Base-by-base conservation (phyloP, 176 grass and related monocot species). In the Oryza nivara region DNA sequence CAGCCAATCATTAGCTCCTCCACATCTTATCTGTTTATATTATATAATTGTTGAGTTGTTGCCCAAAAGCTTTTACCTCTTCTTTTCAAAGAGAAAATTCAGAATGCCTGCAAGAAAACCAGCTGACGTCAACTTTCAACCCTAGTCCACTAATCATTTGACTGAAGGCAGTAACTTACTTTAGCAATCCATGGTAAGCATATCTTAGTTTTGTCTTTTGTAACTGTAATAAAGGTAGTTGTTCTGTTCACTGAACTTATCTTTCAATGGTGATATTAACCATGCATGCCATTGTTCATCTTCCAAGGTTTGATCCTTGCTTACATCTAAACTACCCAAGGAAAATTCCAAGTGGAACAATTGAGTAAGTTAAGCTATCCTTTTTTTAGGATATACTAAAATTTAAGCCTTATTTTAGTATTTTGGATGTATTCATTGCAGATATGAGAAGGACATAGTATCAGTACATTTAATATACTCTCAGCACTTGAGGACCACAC, bases 11-110 rank as follows among this genome's bases (percentile, higher is more conserved):
- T 87, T 34, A 52, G 41, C 70, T 54, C 22, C 72, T 48, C 64
- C 80, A 70, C 76, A 80, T 74, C 70, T 79, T 90, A 90, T 87
- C 84, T 80, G 79, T 51, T 80, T 41, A 80, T 87, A 75, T 80
- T 87, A 65, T 34, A 80, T 73, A 70, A 9, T 20, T 69, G 69
- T 56, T 80, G 74, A 84, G 43, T 34, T 83, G 80, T 87, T 76
- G 49, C 34, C 69, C 60, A 14, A 80, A 80, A 80, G 10, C 17
- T 49, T 90, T 90, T 79, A 65, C 30, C 51, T 65, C 38, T 71
- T 47, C 69, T 15, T 70, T 87, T 65, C 46, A 16, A 9, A 23
- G 3, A 34, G 19, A 75, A 75, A 82, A 70, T 6, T 22, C 11
- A 45, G 10, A 41, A 68, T 68, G 30, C 79, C 61, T 86, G 60